Evolutionary conservation across 345 rosid species (phyloP), one percentile per base, ranked within the genome.

Genomic region (Populus simonii): DNA sequence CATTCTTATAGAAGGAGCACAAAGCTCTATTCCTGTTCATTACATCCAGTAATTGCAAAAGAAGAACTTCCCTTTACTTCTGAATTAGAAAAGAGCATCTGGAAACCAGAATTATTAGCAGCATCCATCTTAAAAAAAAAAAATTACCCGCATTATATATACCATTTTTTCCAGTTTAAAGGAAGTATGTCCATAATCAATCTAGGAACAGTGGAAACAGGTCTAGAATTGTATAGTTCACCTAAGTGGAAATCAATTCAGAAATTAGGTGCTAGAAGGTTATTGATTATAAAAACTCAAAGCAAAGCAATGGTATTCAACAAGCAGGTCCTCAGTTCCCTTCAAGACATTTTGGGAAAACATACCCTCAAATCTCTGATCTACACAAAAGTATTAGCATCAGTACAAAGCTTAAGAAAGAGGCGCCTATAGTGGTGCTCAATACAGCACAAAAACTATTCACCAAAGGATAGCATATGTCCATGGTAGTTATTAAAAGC

Each of bases 401-500:
- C 22, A 27, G n/a, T 39, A 25, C 68, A 31, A 70, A 27, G 59
- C 31, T 17, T 18, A 65, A 33, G 39, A n/a, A 57, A 43, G 47
- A 41, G 43, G 45, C 38, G n/a, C 43, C 71, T 61, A 18, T 68
- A 5, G 62, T 41, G 20, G 35, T 70, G 41, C 25, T 62, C 49
- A 17, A 62, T 62, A n/a, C 43, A 35, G 74, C 59, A 5, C 15
- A 18, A 75, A 65, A 22, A 18, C 7, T 71, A 62, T 17, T 29
- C 17, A 20, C 68, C n/a, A 68, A 73, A 68, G 38, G 36, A 62
- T 33, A 29, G 63, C 27, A 72, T 55, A 73, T 3, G 66, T 61
- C 53, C 67, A 45, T 33, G 17, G 12, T 33, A 63, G 61, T 71
- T 72, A 78, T 75, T 74, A 75, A 39, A 68, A 36, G 36, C 41